Conservation (phyloP, 768 basidiomycete genomes). For the Mycena polygramma region DNA sequence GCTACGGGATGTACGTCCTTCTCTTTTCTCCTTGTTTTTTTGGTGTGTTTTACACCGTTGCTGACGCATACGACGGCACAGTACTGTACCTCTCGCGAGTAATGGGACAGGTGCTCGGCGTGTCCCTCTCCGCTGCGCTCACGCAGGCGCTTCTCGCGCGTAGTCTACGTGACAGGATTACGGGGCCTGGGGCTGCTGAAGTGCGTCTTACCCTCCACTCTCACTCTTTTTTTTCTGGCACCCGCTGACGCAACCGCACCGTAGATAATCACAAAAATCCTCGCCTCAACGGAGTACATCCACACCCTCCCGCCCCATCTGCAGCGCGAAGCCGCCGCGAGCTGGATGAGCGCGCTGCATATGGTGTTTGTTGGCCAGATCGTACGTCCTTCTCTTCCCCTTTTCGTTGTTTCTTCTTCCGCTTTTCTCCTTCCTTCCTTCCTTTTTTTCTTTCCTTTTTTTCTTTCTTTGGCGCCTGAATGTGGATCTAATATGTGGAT, state of each 20-base stretch:
- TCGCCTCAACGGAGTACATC: conserved; percentile 61
- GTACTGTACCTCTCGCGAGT: conserved; percentile 78
- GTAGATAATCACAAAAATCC: conserved; percentile 64
- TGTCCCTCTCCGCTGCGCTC: conserved; percentile 73
- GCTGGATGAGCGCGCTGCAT: conserved; percentile 66
- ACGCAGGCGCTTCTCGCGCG: conserved; percentile 68
- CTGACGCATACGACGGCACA: neutral
- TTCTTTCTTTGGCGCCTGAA: too few relatives aligned
- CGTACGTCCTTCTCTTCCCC: conserved; percentile 33
- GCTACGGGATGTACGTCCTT: conserved; percentile 73
- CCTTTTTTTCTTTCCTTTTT: neutral
- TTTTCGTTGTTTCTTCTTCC: neutral
- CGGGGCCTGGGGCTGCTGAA: conserved; percentile 65
- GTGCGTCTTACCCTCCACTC: conserved; percentile 48
- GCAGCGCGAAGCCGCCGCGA: conserved; percentile 59
- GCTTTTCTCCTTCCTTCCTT: neutral
- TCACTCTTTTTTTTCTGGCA: neutral
- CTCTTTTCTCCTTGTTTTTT: neutral
- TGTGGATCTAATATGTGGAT: neutral
- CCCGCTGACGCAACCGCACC: neutral
- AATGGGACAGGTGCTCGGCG: conserved; percentile 82
- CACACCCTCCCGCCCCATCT: conserved; percentile 55
- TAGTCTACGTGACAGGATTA: conserved; percentile 65
- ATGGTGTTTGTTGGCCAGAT: conserved; percentile 69
- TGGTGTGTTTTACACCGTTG: conserved; percentile 41